phyloP scores from a whole-genome alignment of 1,284 basidiomycete genomes.

The Cutaneotrichosporon cavernicola region DNA sequence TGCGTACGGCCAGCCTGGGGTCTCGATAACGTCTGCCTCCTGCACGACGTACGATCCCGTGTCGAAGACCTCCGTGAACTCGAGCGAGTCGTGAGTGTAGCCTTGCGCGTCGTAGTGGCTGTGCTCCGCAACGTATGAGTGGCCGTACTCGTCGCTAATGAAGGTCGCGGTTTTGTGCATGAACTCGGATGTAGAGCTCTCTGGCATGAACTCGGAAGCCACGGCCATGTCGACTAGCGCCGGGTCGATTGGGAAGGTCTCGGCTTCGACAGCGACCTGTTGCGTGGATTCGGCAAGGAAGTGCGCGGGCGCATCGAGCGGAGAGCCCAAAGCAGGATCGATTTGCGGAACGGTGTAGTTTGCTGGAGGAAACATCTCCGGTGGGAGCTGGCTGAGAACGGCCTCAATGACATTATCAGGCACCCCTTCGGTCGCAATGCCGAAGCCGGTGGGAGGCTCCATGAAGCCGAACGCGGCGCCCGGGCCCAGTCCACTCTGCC shows the following conservation, averaged over 20 bases:
- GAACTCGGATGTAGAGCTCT: not conserved
- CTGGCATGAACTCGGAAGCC: not conserved
- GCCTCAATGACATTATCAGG: not conserved
- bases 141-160: not conserved
- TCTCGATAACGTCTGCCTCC: not conserved
- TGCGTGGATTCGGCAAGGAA: not conserved
- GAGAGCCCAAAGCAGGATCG: not conserved
- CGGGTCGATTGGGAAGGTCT: not conserved
- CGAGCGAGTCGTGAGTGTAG: not conserved
- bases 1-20: not conserved
- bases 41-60: not conserved
- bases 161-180: not conserved
- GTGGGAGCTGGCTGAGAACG: not conserved
- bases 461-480: constrained; percentile 1
- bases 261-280: not conserved
- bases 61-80: not conserved
- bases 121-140: not conserved
- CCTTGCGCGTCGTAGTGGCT: not conserved
- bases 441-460: not conserved
- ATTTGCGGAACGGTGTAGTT: not conserved
- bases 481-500: not conserved
- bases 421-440: not conserved
- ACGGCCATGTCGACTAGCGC: not conserved
- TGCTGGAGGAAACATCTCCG: not conserved
- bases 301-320: not conserved